These are phyloP conservation scores for Cyathus striatus DNA, from an alignment of 768 basidiomycete species.

Conservation along the genomic window DNA sequence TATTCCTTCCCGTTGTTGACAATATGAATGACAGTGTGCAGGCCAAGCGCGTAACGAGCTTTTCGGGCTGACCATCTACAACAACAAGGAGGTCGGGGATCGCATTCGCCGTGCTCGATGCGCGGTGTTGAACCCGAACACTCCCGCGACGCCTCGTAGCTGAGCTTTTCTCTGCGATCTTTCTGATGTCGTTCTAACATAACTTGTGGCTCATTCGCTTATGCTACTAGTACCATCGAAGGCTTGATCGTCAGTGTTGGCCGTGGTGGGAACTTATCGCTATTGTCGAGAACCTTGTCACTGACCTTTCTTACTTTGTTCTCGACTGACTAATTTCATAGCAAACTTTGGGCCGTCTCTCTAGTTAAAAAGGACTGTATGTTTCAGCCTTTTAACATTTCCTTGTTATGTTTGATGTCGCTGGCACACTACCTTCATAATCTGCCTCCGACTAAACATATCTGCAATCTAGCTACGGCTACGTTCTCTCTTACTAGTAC, in stretches of 20 bases:
- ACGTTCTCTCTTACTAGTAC: no score
- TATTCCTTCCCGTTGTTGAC: conserved; percentile 61
- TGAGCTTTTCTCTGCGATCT: conserved; percentile 53
- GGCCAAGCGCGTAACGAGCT: conserved; percentile 20
- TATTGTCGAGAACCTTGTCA: conserved; percentile 46
- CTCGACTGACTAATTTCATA: background rate
- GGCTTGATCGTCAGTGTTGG: conserved; percentile 49
- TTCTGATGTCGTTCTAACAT: conserved; percentile 27
- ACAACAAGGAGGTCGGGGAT: conserved; percentile 49
- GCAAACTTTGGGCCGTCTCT: no score
- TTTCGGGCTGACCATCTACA: conserved; percentile 39
- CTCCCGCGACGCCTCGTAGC: conserved; percentile 10
- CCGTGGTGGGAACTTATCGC: conserved; percentile 40
- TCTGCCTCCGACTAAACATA: no score
- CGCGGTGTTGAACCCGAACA: conserved; percentile 52
- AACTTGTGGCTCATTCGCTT: background rate
- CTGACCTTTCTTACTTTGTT: no score
- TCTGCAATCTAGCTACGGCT: no score
- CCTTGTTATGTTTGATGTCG: no score
- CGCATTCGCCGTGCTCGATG: conserved; percentile 54
- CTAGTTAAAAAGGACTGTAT: no score
- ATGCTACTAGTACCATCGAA: conserved; percentile 8
- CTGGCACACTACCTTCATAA: no score
- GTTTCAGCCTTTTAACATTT: no score
- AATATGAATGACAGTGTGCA: conserved; percentile 60